A percentile compares a stretch with the other conserved stretches of the same genome.
Conservation (phyloP, 2,329 filamentous ascomycete species). For the Alternaria alternata region DNA sequence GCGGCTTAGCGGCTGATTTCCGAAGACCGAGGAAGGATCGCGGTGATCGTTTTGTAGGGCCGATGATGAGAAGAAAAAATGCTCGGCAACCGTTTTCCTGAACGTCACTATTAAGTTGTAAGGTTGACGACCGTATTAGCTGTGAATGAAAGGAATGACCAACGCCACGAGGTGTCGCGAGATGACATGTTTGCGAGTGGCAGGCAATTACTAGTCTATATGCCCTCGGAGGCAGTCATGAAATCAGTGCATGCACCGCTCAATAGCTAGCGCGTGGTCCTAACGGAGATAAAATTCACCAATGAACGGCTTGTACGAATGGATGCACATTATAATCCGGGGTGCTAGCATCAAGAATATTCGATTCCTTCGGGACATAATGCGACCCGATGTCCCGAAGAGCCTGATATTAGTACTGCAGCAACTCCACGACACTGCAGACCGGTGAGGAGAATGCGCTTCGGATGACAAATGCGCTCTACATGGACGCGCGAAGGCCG, state of each 20-base stretch:
- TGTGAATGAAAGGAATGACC: conserved; percentile 6
- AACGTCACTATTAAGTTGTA: not conserved
- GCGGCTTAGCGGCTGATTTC: conserved; percentile 8
- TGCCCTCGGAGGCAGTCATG: conserved; percentile 24
- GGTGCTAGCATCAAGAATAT: conserved; percentile 38
- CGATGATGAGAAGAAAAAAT: not conserved
- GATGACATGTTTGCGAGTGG: conserved; percentile 14
- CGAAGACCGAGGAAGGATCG: conserved; percentile 2
- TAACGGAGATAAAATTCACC: conserved; percentile 39
- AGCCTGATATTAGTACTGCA: not conserved
- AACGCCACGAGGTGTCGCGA: conserved; percentile 11
- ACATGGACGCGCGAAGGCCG: not conserved
- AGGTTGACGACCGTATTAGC: not conserved
- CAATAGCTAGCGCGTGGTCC: conserved; percentile 31
- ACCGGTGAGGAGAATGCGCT: not conserved
- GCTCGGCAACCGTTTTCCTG: not conserved
- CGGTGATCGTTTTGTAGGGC: conserved; percentile 7
- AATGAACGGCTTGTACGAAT: conserved; percentile 25
- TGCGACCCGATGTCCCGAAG: conserved; percentile 30
- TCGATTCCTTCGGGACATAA: conserved; percentile 28
- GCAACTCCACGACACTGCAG: not conserved
- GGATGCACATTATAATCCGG: conserved; percentile 31
- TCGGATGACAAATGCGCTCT: not conserved
- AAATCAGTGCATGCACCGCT: conserved; percentile 31
- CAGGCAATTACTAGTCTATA: conserved; percentile 29